Percentiles rank a stretch among this genome's conserved stretches.
phyloP scores from a whole-genome alignment of 2,329 filamentous ascomycete species.

The Dichotomopilus funicola region DNA sequence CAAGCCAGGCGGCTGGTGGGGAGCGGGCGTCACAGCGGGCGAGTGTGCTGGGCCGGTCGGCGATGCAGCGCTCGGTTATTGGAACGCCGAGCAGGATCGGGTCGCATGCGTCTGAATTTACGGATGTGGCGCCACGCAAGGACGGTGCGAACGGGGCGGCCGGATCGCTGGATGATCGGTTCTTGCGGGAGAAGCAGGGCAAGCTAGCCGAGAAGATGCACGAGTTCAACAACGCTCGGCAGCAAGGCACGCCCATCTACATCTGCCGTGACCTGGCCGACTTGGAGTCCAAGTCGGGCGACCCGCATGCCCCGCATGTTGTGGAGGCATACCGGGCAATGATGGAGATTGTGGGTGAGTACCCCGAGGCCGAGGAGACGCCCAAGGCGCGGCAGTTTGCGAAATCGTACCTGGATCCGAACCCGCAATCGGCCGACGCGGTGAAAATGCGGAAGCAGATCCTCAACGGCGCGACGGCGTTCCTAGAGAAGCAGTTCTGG shows the following conservation, averaged over 20 bases:
- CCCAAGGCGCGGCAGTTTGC: conserved; percentile 72
- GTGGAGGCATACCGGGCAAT: conserved; percentile 78
- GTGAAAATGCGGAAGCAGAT: conserved; percentile 71
- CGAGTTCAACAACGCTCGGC: conserved; percentile 68
- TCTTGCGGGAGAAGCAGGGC: conserved; percentile 75
- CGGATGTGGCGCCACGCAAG: conserved; percentile 58
- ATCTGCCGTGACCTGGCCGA: conserved; percentile 69
- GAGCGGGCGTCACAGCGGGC: conserved; percentile 32
- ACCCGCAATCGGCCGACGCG: conserved; percentile 55
- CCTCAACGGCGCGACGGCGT: conserved; percentile 69
- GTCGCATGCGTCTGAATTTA: conserved; percentile 57
- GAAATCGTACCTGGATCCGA: conserved; percentile 69
- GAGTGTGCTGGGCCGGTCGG: conserved; percentile 59
- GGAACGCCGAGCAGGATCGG: conserved; percentile 67
- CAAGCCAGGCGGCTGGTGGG: conserved; percentile 27
- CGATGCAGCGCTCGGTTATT: conserved; percentile 77
- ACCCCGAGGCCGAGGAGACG: conserved; percentile 53
- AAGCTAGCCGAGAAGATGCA: conserved; percentile 75
- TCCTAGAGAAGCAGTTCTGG: conserved; percentile 76
- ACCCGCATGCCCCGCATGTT: conserved; percentile 66
- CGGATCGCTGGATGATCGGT: conserved; percentile 62
- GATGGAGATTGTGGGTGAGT: conserved; percentile 70
- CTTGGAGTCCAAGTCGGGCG: conserved; percentile 63
- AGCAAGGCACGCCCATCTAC: conserved; percentile 58
- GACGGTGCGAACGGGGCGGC: conserved; percentile 42